These are phyloP conservation scores for Arthrobotrys entomopaga DNA, from an alignment of 2,329 filamentous ascomycete species.

Conservation along the genomic window DNA sequence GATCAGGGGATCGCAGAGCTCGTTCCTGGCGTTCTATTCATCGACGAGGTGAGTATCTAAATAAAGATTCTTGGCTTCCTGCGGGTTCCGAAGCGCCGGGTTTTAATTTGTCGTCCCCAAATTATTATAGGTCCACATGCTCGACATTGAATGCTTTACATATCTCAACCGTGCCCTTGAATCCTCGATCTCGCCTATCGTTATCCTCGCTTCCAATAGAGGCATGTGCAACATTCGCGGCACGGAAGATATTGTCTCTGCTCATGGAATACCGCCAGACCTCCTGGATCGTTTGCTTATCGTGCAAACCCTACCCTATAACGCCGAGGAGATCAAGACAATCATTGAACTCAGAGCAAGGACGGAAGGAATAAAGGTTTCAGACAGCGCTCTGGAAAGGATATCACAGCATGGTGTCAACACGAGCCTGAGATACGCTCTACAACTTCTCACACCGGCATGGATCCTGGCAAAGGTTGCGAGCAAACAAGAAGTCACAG, in stretches of 20 bases:
- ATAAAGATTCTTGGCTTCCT: slow-evolving; percentile 54
- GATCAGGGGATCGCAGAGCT: slow-evolving; percentile 97
- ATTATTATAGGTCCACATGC: slow-evolving; percentile 85
- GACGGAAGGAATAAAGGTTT: slow-evolving; percentile 81
- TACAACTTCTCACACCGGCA: slow-evolving; percentile 88
- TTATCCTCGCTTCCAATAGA: slow-evolving; percentile 96
- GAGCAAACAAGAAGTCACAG: slow-evolving; percentile 77
- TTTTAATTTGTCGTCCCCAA: slow-evolving; percentile 46
- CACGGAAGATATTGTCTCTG: slow-evolving; percentile 80
- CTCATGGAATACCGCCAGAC: slow-evolving; percentile 93
- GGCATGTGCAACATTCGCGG: slow-evolving; percentile 93
- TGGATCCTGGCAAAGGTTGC: slow-evolving; percentile 64
- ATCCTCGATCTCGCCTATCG: slow-evolving; percentile 92
- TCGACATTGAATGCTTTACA: slow-evolving; percentile 98
- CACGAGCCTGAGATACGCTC: slow-evolving; percentile 89
- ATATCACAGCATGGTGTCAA: slow-evolving; percentile 86
- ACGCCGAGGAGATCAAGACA: slow-evolving; percentile 85
- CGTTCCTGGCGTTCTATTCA: slow-evolving; percentile 97
- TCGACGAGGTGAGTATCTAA: slow-evolving; percentile 77
- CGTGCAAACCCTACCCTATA: slow-evolving; percentile 91
- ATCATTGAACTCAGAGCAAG: slow-evolving; percentile 87
- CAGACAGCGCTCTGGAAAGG: slow-evolving; percentile 84
- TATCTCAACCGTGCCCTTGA: slow-evolving; percentile 99
- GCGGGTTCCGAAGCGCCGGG: slow-evolving; percentile 31
- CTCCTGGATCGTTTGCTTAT: slow-evolving; percentile 94